Conservation (phyloP, 306 rosid genomes). For the Purshia tridentata region DNA sequence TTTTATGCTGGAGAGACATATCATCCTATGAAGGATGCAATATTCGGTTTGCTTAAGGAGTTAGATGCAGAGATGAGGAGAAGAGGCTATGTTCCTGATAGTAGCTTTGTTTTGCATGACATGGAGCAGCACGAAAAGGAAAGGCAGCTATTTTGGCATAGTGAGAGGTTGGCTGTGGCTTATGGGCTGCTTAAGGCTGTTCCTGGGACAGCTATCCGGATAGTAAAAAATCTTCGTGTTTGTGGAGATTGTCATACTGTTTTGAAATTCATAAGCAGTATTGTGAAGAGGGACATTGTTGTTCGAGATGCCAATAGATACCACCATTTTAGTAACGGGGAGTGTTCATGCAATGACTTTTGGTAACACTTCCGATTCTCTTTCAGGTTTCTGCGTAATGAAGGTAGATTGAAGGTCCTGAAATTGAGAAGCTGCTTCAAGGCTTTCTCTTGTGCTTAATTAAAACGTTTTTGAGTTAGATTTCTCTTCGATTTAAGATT, state of each 20-base stretch:
- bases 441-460: not conserved
- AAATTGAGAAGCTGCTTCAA: not conserved
- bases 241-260: constrained; percentile 90
- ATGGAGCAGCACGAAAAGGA: constrained; percentile 86
- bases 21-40: constrained; percentile 72
- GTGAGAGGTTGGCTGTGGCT: constrained; percentile 82
- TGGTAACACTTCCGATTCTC: constrained; percentile 46
- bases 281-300: constrained; percentile 63
- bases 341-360: constrained; percentile 80
- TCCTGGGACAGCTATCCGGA: constrained; percentile 59
- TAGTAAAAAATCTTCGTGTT: constrained; percentile 82
- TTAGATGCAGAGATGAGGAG: constrained; percentile 69
- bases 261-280: constrained; percentile 65
- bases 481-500: not conserved
- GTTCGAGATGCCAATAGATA: constrained; percentile 79
- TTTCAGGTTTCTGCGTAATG: not conserved
- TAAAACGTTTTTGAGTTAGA: not conserved
- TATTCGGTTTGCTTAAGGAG: constrained; percentile 51
- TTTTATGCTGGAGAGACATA: constrained; percentile 86
- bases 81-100: constrained; percentile 84
- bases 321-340: constrained; percentile 74
- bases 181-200: constrained; percentile 76
- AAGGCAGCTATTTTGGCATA: constrained; percentile 80
- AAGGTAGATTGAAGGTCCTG: not conserved
- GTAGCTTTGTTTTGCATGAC: constrained; percentile 74